A percentile compares a stretch with the other conserved stretches of the same genome.
These are phyloP conservation scores for Kwoniella europaea DNA, from an alignment of 768 basidiomycete genomes.

Conservation along the genomic window DNA sequence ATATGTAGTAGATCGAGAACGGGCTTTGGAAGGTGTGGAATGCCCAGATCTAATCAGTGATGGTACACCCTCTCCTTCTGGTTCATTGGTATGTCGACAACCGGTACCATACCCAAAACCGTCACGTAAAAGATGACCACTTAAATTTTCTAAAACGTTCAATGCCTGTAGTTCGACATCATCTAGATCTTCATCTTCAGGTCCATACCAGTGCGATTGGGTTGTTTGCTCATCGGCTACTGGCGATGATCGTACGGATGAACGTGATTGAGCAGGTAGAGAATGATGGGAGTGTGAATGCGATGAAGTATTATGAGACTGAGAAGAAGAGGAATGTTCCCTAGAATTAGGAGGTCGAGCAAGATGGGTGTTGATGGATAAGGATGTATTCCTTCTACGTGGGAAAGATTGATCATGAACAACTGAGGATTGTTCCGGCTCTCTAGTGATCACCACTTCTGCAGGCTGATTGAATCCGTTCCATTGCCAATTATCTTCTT, in stretches of 20 bases:
- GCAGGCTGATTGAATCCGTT: conserved; percentile 10
- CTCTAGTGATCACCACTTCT: background rate
- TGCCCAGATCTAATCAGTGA: conserved; percentile 4
- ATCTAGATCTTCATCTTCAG: conserved; percentile 9
- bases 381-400: conserved; percentile 5
- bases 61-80: background rate
- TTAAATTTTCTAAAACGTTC: conserved; percentile 13
- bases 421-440: background rate
- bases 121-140: conserved; percentile 12
- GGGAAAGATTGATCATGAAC: background rate
- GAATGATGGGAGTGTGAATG: conserved; percentile 2
- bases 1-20: conserved; percentile 9
- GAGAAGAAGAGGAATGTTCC: background rate
- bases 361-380: background rate
- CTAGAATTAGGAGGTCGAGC: background rate
- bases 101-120: conserved; percentile 16
- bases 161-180: conserved; percentile 18
- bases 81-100: background rate
- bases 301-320: background rate
- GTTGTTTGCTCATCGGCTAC: background rate
- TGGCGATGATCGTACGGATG: background rate
- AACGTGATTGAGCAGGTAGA: conserved; percentile 5
- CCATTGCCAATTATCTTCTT: conserved; percentile 16
- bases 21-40: conserved; percentile 8
- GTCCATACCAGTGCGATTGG: conserved; percentile 2